A percentile compares a stretch with the other conserved stretches of the same genome.
Conservation (phyloP, 2,329 filamentous ascomycete genomes). For the Massarina eburnea region DNA sequence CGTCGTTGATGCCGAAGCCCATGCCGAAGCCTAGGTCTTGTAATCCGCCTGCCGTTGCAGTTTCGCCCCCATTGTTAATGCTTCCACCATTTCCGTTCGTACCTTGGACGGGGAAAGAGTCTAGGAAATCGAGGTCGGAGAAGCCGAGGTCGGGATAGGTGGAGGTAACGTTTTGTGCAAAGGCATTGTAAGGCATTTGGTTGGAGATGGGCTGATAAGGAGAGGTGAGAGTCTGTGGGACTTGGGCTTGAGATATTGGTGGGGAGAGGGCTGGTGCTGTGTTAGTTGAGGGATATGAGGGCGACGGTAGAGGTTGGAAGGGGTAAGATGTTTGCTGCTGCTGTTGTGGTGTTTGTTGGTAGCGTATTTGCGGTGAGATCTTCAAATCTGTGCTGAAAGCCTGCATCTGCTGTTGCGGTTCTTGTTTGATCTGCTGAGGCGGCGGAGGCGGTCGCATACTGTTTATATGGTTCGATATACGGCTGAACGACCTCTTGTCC, state of each 20-base stretch:
- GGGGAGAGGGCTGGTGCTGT: conserved; percentile 21
- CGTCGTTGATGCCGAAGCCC: conserved; percentile 49
- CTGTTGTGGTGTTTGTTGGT: conserved; percentile 20
- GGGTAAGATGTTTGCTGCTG: conserved; percentile 11
- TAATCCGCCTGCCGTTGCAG: conserved; percentile 52
- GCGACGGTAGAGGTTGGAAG: conserved; percentile 13
- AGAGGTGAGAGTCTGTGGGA: conserved; percentile 13
- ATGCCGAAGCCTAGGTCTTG: conserved; percentile 62
- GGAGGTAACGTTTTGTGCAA: conserved; percentile 27
- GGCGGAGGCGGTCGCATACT: conserved; percentile 35
- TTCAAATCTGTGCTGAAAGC: conserved; percentile 19
- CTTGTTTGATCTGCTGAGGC: conserved; percentile 27
- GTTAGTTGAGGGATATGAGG: conserved; percentile 17
- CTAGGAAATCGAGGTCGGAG: conserved; percentile 58
- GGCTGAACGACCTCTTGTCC: conserved; percentile 41
- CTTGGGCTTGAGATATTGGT: conserved; percentile 19
- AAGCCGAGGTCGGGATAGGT: conserved; percentile 41
- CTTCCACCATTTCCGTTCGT: neutral
- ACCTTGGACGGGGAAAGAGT: conserved; percentile 48
- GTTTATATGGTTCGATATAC: conserved; percentile 39
- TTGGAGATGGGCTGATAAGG: conserved; percentile 31
- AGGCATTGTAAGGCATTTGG: conserved; percentile 33
- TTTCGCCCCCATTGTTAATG: conserved; percentile 39
- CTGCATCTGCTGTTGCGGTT: conserved; percentile 24
- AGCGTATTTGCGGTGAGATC: conserved; percentile 10